Evolutionary conservation across 2,329 filamentous ascomycete species (phyloP).

Genomic region (Aspergillus pseudoglaucus): DNA sequence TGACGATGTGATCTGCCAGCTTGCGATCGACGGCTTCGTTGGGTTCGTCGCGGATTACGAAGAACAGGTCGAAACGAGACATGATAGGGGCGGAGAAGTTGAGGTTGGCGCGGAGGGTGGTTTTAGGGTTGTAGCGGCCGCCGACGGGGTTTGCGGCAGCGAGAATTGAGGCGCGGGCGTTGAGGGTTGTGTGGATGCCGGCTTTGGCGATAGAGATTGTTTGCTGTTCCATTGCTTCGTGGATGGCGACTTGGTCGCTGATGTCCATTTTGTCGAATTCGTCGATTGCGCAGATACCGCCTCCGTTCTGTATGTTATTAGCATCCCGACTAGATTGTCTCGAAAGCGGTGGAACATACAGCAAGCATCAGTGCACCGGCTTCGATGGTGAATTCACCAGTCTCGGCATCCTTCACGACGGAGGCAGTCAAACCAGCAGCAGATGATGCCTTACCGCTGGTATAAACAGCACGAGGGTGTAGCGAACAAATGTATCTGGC

Average conservation of each 20-base stretch:
- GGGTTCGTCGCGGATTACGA: slow-evolving; percentile 94
- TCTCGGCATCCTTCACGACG: slow-evolving; percentile 96
- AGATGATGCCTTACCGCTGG: slow-evolving; percentile 93
- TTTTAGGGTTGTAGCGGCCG: slow-evolving; percentile 91
- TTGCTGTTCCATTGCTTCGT: slow-evolving; percentile 99
- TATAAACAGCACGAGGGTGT: slow-evolving; percentile 94
- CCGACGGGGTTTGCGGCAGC: slow-evolving; percentile 94
- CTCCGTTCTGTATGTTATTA: slow-evolving; percentile 49
- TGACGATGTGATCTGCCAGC: slow-evolving; percentile 89
- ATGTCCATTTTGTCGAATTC: slow-evolving; percentile 99
- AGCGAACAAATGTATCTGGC: slow-evolving; percentile 81
- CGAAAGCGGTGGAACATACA: slow-evolving; percentile 29
- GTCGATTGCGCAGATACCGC: slow-evolving; percentile 95
- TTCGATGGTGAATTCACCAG: slow-evolving; percentile 97
- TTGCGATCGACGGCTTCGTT: slow-evolving; percentile 87
- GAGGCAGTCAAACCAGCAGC: slow-evolving; percentile 95
- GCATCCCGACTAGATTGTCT: background rate
- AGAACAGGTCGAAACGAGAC: slow-evolving; percentile 98
- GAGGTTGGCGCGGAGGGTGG: slow-evolving; percentile 86
- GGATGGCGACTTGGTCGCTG: slow-evolving; percentile 91
- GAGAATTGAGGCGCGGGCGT: slow-evolving; percentile 89
- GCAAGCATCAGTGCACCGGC: slow-evolving; percentile 96
- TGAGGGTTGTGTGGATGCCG: slow-evolving; percentile 94
- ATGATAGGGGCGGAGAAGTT: slow-evolving; percentile 99
- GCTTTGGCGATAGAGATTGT: slow-evolving; percentile 99